phyloP scores from a whole-genome alignment of 768 basidiomycete genomes.

The Crassisporium funariophilum region DNA sequence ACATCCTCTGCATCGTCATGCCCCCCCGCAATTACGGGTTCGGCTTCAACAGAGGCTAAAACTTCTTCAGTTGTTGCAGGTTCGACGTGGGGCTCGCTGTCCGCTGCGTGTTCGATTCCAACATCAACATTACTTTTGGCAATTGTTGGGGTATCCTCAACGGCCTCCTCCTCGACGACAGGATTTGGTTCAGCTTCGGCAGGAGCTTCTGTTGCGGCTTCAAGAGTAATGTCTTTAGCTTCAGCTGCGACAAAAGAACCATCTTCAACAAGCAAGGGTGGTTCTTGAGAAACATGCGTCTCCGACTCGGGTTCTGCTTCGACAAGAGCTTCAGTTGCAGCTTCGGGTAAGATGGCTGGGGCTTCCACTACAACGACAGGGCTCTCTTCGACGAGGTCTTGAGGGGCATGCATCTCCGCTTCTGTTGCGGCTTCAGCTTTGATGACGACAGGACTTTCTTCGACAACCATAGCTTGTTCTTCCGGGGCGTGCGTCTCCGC shows the following conservation, averaged over 20 bases:
- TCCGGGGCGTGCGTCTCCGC: neutral
- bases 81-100: too few species aligned
- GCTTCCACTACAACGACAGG: conserved; percentile 6
- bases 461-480: too few species aligned
- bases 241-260: neutral
- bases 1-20: too few species aligned
- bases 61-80: too few species aligned
- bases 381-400: conserved; percentile 1
- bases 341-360: too few species aligned
- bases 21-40: too few species aligned
- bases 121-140: too few species aligned
- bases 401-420: neutral
- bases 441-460: conserved; percentile 1
- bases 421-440: neutral
- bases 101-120: too few species aligned
- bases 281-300: neutral
- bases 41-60: too few species aligned
- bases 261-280: neutral
- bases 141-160: neutral
- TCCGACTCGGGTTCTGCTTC: too few species aligned
- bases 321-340: too few species aligned
- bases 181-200: neutral
- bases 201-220: neutral
- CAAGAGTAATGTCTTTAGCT: neutral
- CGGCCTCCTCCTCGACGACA: neutral